A percentile compares a stretch with the other conserved stretches of the same genome.
Evolutionary conservation across 345 rosid genomes (phyloP).

Genomic region (Murraya paniculata): DNA sequence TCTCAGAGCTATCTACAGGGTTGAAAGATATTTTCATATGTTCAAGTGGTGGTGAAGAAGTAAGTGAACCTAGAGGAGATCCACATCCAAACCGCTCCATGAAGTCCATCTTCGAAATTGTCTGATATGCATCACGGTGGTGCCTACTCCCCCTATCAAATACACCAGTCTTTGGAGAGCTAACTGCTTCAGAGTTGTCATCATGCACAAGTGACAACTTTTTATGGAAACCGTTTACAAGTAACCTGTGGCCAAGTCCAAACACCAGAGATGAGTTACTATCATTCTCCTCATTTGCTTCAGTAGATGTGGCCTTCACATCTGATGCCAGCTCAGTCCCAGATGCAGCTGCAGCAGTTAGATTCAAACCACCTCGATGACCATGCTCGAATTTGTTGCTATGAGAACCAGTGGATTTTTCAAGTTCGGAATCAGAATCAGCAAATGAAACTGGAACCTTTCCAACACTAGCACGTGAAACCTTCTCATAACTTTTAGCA

Average conservation of each 20-base stretch:
- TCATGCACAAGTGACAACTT: constrained; percentile 44
- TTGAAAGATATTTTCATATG: constrained; percentile 90
- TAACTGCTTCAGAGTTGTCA: constrained; percentile 36
- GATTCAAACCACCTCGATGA: constrained; percentile 21
- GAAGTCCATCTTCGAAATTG: constrained; percentile 22
- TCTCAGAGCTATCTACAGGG: constrained; percentile 56
- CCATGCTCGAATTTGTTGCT: constrained; percentile 24
- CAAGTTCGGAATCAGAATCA: constrained; percentile 31
- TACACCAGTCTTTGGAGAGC: constrained; percentile 28
- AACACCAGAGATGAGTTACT: constrained; percentile 46
- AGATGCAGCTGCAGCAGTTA: constrained; percentile 22
- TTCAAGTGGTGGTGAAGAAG: constrained; percentile 87
- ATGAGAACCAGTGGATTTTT: constrained; percentile 24
- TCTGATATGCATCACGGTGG: constrained; percentile 22
- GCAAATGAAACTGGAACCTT: constrained; percentile 26
- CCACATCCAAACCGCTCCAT: constrained; percentile 37
- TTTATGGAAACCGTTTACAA: constrained; percentile 55
- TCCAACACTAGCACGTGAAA: constrained; percentile 22
- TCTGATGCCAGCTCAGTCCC: constrained; percentile 28
- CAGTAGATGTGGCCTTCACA: constrained; percentile 26
- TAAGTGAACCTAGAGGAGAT: constrained; percentile 40
- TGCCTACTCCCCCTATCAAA: constrained; percentile 33
- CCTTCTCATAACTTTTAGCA: constrained; percentile 23
- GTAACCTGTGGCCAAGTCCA: constrained; percentile 64
- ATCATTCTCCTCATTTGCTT: constrained; percentile 33